Evolutionary conservation across 495 filamentous ascomycete species (phyloP).

Genomic region (Hypomontagnella monticulosa): DNA sequence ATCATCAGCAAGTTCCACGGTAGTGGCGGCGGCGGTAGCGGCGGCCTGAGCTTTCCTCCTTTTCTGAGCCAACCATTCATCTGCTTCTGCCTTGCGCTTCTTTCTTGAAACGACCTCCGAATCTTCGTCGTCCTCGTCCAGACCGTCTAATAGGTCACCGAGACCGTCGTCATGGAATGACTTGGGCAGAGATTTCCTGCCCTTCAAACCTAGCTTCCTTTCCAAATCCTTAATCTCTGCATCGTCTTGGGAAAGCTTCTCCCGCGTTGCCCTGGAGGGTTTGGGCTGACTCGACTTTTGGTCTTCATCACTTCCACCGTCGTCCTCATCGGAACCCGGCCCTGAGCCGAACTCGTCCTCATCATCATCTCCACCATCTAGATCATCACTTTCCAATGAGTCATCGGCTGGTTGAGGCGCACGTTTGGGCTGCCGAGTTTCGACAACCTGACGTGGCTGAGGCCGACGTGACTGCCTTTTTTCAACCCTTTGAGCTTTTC

Average conservation of each 20-base stretch:
- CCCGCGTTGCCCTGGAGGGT: conserved; percentile 67
- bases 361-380: conserved; percentile 36
- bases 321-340: conserved; percentile 41
- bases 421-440: conserved; percentile 6
- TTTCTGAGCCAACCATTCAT: conserved; percentile 61
- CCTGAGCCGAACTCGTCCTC: conserved; percentile 43
- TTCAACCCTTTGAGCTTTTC: conserved; percentile 59
- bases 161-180: conserved; percentile 87
- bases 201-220: conserved; percentile 86
- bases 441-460: conserved; percentile 11
- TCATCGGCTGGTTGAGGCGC: background rate
- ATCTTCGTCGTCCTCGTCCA: conserved; percentile 65
- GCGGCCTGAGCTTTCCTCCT: conserved; percentile 54
- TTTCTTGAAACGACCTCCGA: conserved; percentile 64
- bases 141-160: conserved; percentile 77
- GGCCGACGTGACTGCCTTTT: conserved; percentile 47
- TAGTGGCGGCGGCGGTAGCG: conserved; percentile 3
- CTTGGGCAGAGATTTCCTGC: conserved; percentile 76
- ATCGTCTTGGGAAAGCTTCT: conserved; percentile 78
- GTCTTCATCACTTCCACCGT: conserved; percentile 37
- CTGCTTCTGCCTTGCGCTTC: conserved; percentile 71
- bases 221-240: conserved; percentile 89
- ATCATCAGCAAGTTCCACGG: conserved; percentile 41
- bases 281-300: conserved; percentile 44
- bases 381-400: conserved; percentile 27